These are phyloP conservation scores for Casuarina glauca DNA, from an alignment of 306 rosid species.

Conservation along the genomic window DNA sequence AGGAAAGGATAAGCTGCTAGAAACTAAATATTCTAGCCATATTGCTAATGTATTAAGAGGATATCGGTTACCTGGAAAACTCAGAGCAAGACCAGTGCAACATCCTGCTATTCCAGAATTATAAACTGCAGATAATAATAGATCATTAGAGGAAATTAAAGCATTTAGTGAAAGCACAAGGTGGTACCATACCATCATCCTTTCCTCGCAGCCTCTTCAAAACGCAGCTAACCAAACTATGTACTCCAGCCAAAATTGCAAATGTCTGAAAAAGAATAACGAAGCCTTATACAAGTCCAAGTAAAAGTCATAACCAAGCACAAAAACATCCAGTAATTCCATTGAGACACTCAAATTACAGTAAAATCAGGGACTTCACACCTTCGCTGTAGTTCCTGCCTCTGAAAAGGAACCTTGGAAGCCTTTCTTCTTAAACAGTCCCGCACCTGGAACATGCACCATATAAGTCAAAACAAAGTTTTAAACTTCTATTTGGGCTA, in stretches of 20 bases:
- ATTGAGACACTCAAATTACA: not conserved
- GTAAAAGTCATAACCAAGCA: not conserved
- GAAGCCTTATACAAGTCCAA: not conserved
- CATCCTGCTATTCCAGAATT: constrained; percentile 99
- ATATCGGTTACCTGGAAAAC: constrained; percentile 73
- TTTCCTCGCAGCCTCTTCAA: constrained; percentile 91
- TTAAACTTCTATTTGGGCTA: not conserved
- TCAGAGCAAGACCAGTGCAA: constrained; percentile 96
- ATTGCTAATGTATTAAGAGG: not conserved
- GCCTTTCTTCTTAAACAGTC: no score
- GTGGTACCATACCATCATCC: constrained; percentile 70
- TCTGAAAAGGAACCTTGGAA: no score
- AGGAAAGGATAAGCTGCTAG: not conserved
- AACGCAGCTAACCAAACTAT: constrained; percentile 91
- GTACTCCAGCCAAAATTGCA: constrained; percentile 98
- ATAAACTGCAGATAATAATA: constrained; percentile 35
- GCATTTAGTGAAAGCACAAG: not conserved
- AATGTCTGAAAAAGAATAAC: constrained; percentile 60
- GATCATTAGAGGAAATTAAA: constrained; percentile 7
- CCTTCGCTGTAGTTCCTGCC: constrained; percentile 25
- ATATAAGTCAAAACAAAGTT: not conserved
- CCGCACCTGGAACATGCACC: constrained; percentile 47
- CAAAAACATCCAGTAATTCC: not conserved
- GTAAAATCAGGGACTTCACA: constrained; percentile 25
- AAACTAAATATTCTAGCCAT: constrained; percentile 1